These are phyloP conservation scores for Populus hybrid DNA, from an alignment of 441 rosid genomes.

Conservation along the genomic window DNA sequence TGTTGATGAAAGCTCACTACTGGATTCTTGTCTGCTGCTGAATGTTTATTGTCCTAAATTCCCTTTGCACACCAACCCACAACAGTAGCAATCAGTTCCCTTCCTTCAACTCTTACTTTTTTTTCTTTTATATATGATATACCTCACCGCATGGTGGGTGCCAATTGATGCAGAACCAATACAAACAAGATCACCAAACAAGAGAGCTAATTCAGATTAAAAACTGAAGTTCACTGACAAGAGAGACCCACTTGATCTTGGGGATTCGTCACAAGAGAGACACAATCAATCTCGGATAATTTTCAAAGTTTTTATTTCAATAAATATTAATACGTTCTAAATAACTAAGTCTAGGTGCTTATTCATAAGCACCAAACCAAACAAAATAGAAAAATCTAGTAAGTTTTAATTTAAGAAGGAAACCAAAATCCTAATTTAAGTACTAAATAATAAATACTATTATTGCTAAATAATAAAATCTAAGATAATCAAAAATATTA, in stretches of 20 bases:
- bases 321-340: neutral
- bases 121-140: too few relatives aligned
- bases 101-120: too few relatives aligned
- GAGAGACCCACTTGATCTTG: neutral
- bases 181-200: neutral
- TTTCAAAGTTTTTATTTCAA: neutral
- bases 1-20: too few relatives aligned
- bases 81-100: too few relatives aligned
- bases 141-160: too few relatives aligned
- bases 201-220: neutral
- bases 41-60: too few relatives aligned
- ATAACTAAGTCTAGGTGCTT: neutral
- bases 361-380: neutral
- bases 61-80: too few relatives aligned
- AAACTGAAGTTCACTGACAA: neutral
- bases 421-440: neutral
- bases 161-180: neutral
- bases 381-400: too few relatives aligned
- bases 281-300: neutral
- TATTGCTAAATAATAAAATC: too few relatives aligned
- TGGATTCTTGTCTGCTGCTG: too few relatives aligned
- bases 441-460: too few relatives aligned
- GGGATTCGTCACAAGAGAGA: neutral
- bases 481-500: neutral
- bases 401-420: neutral